phyloP scores from a whole-genome alignment of 2,329 filamentous ascomycete genomes.

The Colletotrichum cereale region DNA sequence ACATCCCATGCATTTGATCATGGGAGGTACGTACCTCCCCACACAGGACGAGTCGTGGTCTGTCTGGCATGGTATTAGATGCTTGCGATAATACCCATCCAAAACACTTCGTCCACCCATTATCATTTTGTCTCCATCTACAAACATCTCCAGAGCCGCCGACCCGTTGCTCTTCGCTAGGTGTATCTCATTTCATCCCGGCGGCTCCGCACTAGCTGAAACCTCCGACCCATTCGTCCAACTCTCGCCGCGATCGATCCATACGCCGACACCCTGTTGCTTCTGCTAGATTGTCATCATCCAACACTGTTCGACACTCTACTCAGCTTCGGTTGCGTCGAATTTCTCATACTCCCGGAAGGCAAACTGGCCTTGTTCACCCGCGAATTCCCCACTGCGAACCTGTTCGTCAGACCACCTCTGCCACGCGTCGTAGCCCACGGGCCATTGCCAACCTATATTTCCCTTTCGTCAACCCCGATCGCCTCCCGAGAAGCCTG shows the following conservation, averaged over 20 bases:
- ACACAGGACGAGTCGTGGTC: background rate
- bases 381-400: constrained; percentile 1
- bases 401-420: constrained; percentile 22
- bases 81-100: constrained; percentile 35
- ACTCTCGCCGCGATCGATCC: background rate
- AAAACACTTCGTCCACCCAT: constrained; percentile 27
- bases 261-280: background rate
- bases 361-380: background rate
- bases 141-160: constrained; percentile 7
- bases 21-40: constrained; percentile 2
- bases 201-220: constrained; percentile 26
- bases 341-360: background rate
- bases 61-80: constrained; percentile 31
- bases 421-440: constrained; percentile 6
- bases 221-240: constrained; percentile 9
- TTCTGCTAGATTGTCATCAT: constrained; percentile 1
- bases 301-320: background rate
- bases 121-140: constrained; percentile 17
- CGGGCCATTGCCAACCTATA: constrained; percentile 10
- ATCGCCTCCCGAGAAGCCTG: constrained; percentile 13
- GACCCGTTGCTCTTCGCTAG: background rate
- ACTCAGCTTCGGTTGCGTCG: background rate
- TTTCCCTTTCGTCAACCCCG: background rate
- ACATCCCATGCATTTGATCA: background rate
- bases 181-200: constrained; percentile 9